Conservation (phyloP, 495 filamentous ascomycete genomes). For the Lepraria neglecta region DNA sequence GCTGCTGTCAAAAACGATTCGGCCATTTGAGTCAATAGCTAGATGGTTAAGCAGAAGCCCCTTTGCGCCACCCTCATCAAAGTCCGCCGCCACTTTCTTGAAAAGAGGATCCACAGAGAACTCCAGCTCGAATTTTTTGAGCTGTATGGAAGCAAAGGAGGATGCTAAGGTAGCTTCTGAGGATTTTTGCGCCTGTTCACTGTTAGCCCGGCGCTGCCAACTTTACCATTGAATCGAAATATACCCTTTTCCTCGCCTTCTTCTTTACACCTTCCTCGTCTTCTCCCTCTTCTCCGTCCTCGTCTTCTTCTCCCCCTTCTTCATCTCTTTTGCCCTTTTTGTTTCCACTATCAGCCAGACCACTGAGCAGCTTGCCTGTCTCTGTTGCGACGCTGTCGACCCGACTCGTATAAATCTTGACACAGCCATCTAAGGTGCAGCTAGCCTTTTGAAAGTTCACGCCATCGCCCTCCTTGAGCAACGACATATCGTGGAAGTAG, state of each 20-base stretch:
- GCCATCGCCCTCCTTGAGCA: conserved; percentile 90
- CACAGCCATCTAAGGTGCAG: conserved; percentile 95
- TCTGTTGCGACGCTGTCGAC: conserved; percentile 98
- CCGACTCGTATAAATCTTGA: conserved; percentile 98
- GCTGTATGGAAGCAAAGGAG: conserved; percentile 77
- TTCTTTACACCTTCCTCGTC: conserved; percentile 71
- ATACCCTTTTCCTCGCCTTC: conserved; percentile 67
- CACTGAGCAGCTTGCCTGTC: conserved; percentile 91
- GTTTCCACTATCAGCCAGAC: conserved; percentile 82
- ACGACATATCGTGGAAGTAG: conserved; percentile 98
- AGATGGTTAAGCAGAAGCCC: conserved; percentile 92
- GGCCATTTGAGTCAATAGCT: conserved; percentile 80
- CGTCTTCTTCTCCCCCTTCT: conserved; percentile 55
- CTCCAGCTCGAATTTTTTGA: conserved; percentile 96
- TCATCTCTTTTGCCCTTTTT: conserved; percentile 66
- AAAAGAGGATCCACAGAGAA: conserved; percentile 96
- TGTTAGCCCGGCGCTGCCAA: conserved; percentile 21
- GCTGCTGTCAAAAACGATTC: conserved; percentile 97
- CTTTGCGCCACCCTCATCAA: conserved; percentile 97
- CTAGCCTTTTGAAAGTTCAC: conserved; percentile 99
- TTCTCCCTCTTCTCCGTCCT: conserved; percentile 71
- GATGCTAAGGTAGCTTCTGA: conserved; percentile 88
- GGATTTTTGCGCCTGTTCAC: conserved; percentile 56
- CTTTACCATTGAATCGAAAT: conserved; percentile 5
- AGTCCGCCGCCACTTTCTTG: conserved; percentile 97